Base-by-base conservation (phyloP, 169 alveolate species). In the Theileria sp. region DNA sequence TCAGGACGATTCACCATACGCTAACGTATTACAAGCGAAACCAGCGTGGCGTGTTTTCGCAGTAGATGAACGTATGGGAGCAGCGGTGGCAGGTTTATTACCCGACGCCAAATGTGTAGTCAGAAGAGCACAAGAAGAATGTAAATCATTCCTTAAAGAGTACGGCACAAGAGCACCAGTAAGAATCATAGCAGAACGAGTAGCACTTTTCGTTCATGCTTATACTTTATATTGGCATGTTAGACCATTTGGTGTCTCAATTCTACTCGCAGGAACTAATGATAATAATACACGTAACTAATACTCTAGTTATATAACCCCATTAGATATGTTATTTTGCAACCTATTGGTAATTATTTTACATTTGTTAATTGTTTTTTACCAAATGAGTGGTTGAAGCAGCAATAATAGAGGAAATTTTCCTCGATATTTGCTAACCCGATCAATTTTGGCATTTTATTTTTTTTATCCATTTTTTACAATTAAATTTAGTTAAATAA, bases 221-320 rank as follows among this genome's bases (percentile, higher is more conserved):
- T 94, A 89, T 79, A 96, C 99, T 3, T 79, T 95, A 28, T 96
- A 95, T 81, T 89, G 97, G 92, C 92, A 92, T 62, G 94, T 88
- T 21, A 91, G 99, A 69, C 99, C 99, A 5, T 94, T 94, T 84
- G 99, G 99, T n/a, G 89, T 96, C 28, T 86, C 98, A 30, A 92
- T 94, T 38, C 87, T 96, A 8, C 32, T 97, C 25, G 94, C 96
- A 19, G 93, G 97, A 13, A 86, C 17, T 8, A 44, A 44, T 44
- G 36, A 32, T 3, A 44, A 44, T 44, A 44, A 44, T 44, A 4
- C 54, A 44, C 54, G 54, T 44, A 44, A 2, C 88, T 75, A 97
- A 94, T 80, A 81, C 89, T 90, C 78, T 30, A 86, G 56, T 49
- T 65, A 13, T 25, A 62, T 0, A 17, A 38, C 26, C 34, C 21